Conservation (phyloP, 768 basidiomycete genomes). For the Leccinum subgranulosum region DNA sequence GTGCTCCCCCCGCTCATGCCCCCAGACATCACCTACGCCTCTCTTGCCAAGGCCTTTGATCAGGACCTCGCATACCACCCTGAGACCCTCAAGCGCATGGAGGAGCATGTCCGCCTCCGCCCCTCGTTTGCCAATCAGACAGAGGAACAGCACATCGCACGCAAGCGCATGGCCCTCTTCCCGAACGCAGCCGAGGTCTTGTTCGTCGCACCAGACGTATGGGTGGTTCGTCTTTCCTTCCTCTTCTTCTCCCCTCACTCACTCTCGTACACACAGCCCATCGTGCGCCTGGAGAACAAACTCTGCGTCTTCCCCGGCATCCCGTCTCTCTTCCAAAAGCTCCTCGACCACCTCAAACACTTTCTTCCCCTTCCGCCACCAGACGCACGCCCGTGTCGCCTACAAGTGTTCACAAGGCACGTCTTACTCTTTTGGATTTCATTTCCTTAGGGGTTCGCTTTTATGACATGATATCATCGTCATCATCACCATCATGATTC, state of each 20-base stretch:
- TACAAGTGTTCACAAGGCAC: slow-evolving; percentile 83
- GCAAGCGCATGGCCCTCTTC: slow-evolving; percentile 88
- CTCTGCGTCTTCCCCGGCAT: slow-evolving; percentile 93
- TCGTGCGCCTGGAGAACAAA: slow-evolving; percentile 80
- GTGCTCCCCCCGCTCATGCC: neutral
- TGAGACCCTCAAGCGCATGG: slow-evolving; percentile 77
- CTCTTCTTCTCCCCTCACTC: neutral
- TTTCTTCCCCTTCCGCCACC: slow-evolving; percentile 79
- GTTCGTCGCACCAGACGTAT: slow-evolving; percentile 75
- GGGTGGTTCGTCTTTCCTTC: slow-evolving; percentile 61
- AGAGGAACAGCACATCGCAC: slow-evolving; percentile 71
- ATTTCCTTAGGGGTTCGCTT: neutral
- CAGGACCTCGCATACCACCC: slow-evolving; percentile 67
- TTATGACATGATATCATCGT: neutral
- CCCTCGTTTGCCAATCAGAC: slow-evolving; percentile 61
- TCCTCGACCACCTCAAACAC: slow-evolving; percentile 69
- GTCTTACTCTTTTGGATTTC: slow-evolving; percentile 12
- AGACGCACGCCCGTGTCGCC: slow-evolving; percentile 67
- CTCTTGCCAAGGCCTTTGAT: slow-evolving; percentile 81
- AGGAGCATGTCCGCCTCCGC: slow-evolving; percentile 52
- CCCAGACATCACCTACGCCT: slow-evolving; percentile 84
- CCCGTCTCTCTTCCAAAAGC: slow-evolving; percentile 77
- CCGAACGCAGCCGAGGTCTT: slow-evolving; percentile 76
- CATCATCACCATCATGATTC: neutral
- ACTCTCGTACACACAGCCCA: slow-evolving; percentile 51